Conservation (phyloP, 345 rosid species). For the Anacardium occidentale region DNA sequence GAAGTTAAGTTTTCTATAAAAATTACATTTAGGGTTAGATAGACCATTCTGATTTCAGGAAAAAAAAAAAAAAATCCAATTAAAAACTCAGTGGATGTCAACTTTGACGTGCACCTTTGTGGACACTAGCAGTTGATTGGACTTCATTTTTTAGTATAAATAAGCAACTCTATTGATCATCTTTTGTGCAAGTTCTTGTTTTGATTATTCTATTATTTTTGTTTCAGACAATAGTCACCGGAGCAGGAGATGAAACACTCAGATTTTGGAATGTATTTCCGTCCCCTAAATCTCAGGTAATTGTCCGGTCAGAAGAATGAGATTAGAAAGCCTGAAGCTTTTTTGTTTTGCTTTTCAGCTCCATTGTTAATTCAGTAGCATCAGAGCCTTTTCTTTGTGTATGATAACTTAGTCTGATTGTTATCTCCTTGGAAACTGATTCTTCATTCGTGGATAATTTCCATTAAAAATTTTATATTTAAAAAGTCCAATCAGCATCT, state of each 20-base stretch:
- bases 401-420: background rate
- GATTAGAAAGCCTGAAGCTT: background rate
- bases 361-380: background rate
- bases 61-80: background rate
- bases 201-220: background rate
- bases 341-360: background rate
- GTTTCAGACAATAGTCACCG: constrained; percentile 90
- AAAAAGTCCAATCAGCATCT: no score
- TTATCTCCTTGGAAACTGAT: background rate
- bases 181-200: constrained; percentile 9
- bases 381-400: background rate
- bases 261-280: constrained; percentile 99
- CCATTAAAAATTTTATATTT: background rate
- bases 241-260: constrained; percentile 98
- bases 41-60: background rate
- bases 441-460: background rate
- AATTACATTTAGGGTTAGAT: background rate
- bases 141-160: background rate
- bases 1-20: background rate
- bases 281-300: constrained; percentile 91
- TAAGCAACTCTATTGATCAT: background rate
- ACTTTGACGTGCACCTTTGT: background rate
- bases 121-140: background rate
- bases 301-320: background rate
- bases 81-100: background rate